Evolutionary conservation across 2,329 filamentous ascomycete species (phyloP), one percentile per base, ranked within the genome.

Genomic region (Claviceps arundinis): DNA sequence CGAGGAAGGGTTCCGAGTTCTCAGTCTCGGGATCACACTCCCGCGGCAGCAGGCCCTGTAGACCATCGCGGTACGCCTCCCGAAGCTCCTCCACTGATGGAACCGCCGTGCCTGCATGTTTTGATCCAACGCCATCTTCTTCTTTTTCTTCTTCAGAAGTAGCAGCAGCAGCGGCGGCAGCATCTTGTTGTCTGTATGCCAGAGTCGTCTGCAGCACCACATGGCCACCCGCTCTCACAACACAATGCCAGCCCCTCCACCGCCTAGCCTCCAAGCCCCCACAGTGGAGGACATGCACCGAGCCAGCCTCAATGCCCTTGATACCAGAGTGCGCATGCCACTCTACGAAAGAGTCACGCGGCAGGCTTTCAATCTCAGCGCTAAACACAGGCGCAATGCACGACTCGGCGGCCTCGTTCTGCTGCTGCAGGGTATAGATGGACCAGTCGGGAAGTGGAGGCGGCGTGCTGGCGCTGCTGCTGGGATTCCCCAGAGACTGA

Each of bases 251-350:
- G 22, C 56, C 58, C 17, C 53, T 59, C 64, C 66, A 69, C 5
- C 57, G 58, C 2, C 1, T 51, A 51, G 2, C 37, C 30, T 14
- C 52, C 49, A 38, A 62, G 55, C 11, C 41, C 9, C 30, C 24
- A 9, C 22, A 42, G 41, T 51, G 52, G 11, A 58, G 43, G 46
- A 64, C 56, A 53, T 65, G 62, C 37, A 60, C 60, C 4, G 58
- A 61, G 14, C 59, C 53, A 47, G 65, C 60, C 4, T 57, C 54
- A 4, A 71, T 55, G 24, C 57, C 53, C 9, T 65, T 64, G 6
- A 85, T 65, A 0, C 87, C 86, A 3, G 80, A 63, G 53, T 84
- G 78, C 1, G 76, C 83, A 58, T 87, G 84, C 90, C 91, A 98
- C 70, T 98, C 93, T 11, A 96, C 80, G 40, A 74, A 74, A 30